These are phyloP conservation scores for Pseudocercospora pini-densiflorae DNA, from an alignment of 2,329 filamentous ascomycete species.

Conservation along the genomic window DNA sequence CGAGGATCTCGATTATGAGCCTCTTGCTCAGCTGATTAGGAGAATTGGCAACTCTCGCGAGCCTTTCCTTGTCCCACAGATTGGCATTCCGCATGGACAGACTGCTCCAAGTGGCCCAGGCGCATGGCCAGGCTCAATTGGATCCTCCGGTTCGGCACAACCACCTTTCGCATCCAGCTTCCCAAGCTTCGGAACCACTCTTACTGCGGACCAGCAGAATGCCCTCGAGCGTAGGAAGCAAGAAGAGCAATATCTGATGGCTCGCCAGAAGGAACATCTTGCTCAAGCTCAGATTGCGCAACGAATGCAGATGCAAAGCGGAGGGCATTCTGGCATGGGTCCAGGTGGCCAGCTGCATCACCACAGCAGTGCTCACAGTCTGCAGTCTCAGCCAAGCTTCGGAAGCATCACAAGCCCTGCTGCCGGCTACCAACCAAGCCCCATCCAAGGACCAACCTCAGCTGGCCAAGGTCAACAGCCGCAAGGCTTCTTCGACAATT, in stretches of 20 bases:
- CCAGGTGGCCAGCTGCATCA: conserved; percentile 72
- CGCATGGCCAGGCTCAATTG: conserved; percentile 46
- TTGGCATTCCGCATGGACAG: conserved; percentile 89
- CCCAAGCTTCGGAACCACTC: conserved; percentile 92
- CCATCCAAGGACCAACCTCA: conserved; percentile 52
- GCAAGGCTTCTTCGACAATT: conserved; percentile 72
- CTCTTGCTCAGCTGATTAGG: conserved; percentile 89
- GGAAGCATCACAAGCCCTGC: conserved; percentile 87
- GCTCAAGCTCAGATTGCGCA: conserved; percentile 82
- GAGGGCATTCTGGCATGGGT: conserved; percentile 49
- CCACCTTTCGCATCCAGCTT: conserved; percentile 93
- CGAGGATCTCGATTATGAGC: conserved; percentile 93
- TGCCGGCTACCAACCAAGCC: conserved; percentile 62
- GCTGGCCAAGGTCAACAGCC: conserved; percentile 40
- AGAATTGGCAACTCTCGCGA: conserved; percentile 97
- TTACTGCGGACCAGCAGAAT: conserved; percentile 98
- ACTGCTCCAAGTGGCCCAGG: conserved; percentile 50
- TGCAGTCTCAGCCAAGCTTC: conserved; percentile 97
- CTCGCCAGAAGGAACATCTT: conserved; percentile 90
- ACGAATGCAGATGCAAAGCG: conserved; percentile 67
- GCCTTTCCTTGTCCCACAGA: conserved; percentile 96
- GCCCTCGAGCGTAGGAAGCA: conserved; percentile 95
- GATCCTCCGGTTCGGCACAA: conserved; percentile 46
- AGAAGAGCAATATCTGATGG: conserved; percentile 96
- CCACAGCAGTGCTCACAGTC: conserved; percentile 90